These are phyloP conservation scores for Dictyostelium intermedium DNA, from an alignment of 78 protist genomes.

Conservation along the genomic window DNA sequence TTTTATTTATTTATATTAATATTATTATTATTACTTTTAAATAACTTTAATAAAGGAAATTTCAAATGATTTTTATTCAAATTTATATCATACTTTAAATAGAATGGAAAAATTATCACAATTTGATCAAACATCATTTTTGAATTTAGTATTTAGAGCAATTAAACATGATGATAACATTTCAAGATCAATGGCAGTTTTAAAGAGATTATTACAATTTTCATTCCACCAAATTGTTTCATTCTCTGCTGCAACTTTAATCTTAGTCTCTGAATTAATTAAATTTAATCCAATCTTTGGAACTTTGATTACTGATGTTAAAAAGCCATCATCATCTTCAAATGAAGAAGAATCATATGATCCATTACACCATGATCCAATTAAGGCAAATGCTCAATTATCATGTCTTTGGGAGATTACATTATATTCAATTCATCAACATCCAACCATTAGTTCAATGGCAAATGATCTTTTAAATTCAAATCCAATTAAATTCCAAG, in stretches of 20 bases:
- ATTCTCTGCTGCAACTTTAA: background rate
- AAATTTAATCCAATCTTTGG: constrained; percentile 17
- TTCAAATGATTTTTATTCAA: constrained; percentile 12
- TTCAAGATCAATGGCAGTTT: constrained; percentile 24
- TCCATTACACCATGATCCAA: constrained; percentile 74
- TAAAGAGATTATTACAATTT: constrained; percentile 56
- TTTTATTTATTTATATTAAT: background rate
- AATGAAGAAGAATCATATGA: constrained; percentile 30
- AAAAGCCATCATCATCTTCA: no score
- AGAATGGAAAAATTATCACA: constrained; percentile 27
- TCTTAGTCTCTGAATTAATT: constrained; percentile 43
- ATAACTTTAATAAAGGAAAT: constrained; percentile 12
- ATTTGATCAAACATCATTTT: constrained; percentile 66
- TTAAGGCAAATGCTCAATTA: constrained; percentile 46
- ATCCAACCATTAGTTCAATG: constrained; percentile 78
- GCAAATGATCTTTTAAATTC: constrained; percentile 13
- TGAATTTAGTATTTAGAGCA: constrained; percentile 34
- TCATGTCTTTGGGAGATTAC: constrained; percentile 81
- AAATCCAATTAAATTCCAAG: constrained; percentile 29
- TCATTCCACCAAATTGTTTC: constrained; percentile 45
- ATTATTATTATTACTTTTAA: background rate
- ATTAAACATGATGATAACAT: constrained; percentile 35
- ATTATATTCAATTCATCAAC: constrained; percentile 61
- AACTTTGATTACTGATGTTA: background rate
- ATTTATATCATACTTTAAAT: constrained; percentile 15